Conservation (phyloP, 176 grass and related monocot species). For the Musa beccarii region DNA sequence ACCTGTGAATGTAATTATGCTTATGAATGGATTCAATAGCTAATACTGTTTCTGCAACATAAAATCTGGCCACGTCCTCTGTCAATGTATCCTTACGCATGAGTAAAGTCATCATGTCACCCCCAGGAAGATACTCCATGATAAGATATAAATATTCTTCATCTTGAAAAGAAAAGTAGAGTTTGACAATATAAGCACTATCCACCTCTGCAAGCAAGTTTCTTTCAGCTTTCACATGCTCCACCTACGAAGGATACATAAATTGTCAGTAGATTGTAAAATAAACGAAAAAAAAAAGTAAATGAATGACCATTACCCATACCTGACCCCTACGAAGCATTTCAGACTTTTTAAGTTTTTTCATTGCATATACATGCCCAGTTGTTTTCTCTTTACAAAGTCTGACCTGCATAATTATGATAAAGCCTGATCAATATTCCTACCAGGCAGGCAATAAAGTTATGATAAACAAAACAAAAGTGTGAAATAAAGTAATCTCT, state of each 20-base stretch:
- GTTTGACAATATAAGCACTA: conserved; percentile 12
- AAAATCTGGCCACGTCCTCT: conserved; percentile 5
- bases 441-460: neutral
- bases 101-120: conserved; percentile 16
- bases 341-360: conserved; percentile 14
- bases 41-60: conserved; percentile 16
- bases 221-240: conserved; percentile 16
- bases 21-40: conserved; percentile 14
- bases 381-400: conserved; percentile 15
- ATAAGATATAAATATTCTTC: conserved; percentile 14
- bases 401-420: conserved; percentile 1
- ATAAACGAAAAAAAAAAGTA: neutral
- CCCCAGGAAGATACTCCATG: conserved; percentile 16
- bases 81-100: conserved; percentile 9
- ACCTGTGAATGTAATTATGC: conserved; percentile 12
- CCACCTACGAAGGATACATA: neutral
- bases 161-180: conserved; percentile 12
- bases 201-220: conserved; percentile 12
- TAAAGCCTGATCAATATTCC: neutral
- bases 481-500: neutral
- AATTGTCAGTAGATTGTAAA: neutral
- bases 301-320: neutral
- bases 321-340: conserved; percentile 15
- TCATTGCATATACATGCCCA: conserved; percentile 13
- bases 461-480: neutral